These are phyloP conservation scores for Piloderma croceum DNA, from an alignment of 768 basidiomycete species.

Conservation along the genomic window DNA sequence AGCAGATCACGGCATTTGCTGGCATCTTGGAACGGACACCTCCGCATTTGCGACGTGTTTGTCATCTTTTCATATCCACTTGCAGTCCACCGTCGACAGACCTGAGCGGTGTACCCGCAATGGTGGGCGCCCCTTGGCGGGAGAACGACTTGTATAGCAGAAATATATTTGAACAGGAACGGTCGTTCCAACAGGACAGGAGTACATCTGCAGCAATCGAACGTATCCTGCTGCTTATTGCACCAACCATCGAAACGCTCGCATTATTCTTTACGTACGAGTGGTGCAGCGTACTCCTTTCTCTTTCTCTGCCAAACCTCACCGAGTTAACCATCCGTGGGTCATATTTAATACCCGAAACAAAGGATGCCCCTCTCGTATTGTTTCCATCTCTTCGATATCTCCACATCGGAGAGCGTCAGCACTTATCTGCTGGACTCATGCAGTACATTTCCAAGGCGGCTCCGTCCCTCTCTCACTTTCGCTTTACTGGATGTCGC, in stretches of 20 bases:
- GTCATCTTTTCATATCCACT: conserved; percentile 24
- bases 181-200: not conserved
- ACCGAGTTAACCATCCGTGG: conserved; percentile 23
- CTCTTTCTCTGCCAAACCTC: conserved; percentile 21
- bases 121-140: no score
- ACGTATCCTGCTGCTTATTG: conserved; percentile 15
- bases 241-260: conserved; percentile 20
- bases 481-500: no score
- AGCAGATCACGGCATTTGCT: conserved; percentile 22
- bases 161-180: conserved; percentile 2
- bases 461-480: no score
- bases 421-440: no score
- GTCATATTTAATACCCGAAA: no score
- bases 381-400: no score
- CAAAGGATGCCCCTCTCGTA: no score
- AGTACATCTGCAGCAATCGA: conserved; percentile 1
- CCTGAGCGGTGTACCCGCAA: no score
- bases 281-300: conserved; percentile 14
- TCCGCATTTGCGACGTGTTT: conserved; percentile 19
- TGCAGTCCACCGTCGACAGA: conserved; percentile 12
- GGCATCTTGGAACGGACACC: conserved; percentile 17
- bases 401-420: no score
- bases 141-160: conserved; percentile 7
- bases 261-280: conserved; percentile 17
- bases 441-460: no score